Percentiles rank a stretch among this genome's conserved stretches.
phyloP scores from a whole-genome alignment of 164 flowering plant genomes.

The Annona cherimola region DNA sequence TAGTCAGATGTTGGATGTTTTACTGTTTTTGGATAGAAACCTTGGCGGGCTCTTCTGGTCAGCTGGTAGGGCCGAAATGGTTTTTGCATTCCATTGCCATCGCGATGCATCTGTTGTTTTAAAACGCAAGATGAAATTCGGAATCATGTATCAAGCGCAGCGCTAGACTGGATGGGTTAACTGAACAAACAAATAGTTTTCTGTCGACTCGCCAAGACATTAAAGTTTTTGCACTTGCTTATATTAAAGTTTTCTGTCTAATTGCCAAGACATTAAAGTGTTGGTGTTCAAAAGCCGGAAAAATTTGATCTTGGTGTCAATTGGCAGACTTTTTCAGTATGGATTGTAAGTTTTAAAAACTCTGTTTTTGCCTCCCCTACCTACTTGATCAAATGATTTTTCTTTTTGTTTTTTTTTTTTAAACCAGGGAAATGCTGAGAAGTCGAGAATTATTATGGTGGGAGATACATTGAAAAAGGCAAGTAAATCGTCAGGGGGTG shows the following conservation, averaged over 20 bases:
- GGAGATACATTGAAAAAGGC: conserved; percentile 87
- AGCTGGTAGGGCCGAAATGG: too few relatives aligned
- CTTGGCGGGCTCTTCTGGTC: too few relatives aligned
- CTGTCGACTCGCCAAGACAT: not conserved
- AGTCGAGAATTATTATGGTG: conserved; percentile 84
- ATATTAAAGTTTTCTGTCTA: not conserved
- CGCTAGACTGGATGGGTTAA: too few relatives aligned
- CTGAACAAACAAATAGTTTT: too few relatives aligned
- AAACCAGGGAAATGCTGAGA: conserved; percentile 97
- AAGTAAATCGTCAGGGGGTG: conserved; percentile 48
- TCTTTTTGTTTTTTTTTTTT: too few relatives aligned
- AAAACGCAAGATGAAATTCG: too few relatives aligned
- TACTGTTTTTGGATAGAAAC: too few relatives aligned
- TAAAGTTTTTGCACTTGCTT: not conserved
- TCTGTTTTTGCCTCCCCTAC: not conserved
- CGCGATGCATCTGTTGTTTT: too few relatives aligned
- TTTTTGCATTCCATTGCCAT: too few relatives aligned
- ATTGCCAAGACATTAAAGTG: too few relatives aligned
- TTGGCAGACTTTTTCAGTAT: not conserved
- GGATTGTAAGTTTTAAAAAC: not conserved
- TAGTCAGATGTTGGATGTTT: too few relatives aligned
- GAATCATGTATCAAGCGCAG: too few relatives aligned
- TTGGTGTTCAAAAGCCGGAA: not conserved
- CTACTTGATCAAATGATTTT: not conserved
- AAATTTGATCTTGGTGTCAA: not conserved